Evolutionary conservation across 306 rosid genomes (phyloP).

Genomic region (Albizia julibrissin): DNA sequence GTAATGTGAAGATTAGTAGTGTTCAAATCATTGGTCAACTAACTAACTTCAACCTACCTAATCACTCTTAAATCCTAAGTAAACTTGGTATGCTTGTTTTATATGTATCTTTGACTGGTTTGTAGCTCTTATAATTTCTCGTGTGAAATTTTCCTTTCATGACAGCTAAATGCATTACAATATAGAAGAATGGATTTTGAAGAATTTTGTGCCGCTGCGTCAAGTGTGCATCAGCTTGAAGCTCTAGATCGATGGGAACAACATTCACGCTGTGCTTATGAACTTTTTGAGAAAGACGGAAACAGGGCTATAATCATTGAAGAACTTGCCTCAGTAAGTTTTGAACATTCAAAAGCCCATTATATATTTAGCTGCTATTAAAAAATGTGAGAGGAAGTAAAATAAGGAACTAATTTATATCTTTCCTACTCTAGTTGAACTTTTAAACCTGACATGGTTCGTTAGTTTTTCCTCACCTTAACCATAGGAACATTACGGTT

Average conservation of each 20-base stretch:
- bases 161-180: conserved; percentile 87
- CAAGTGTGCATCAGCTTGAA: conserved; percentile 95
- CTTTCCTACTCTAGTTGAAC: neutral
- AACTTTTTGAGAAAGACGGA: conserved; percentile 92
- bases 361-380: neutral
- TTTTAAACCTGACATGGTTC: neutral
- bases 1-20: neutral
- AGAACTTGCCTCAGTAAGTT: conserved; percentile 95
- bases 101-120: conserved; percentile 23
- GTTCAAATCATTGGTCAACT: neutral
- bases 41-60: neutral
- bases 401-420: neutral
- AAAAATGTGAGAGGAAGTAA: neutral
- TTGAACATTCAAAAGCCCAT: neutral
- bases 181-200: conserved; percentile 99
- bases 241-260: conserved; percentile 98
- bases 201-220: conserved; percentile 93
- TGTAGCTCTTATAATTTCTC: conserved; percentile 29
- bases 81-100: conserved; percentile 44
- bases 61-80: neutral
- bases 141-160: conserved; percentile 30
- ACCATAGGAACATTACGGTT: too few relatives aligned
- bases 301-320: conserved; percentile 93
- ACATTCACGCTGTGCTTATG: conserved; percentile 94
- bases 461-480: neutral